Percentiles rank a stretch among this genome's conserved stretches.
Conservation (phyloP, 495 filamentous ascomycete species). For the Talaromyces ruber region DNA sequence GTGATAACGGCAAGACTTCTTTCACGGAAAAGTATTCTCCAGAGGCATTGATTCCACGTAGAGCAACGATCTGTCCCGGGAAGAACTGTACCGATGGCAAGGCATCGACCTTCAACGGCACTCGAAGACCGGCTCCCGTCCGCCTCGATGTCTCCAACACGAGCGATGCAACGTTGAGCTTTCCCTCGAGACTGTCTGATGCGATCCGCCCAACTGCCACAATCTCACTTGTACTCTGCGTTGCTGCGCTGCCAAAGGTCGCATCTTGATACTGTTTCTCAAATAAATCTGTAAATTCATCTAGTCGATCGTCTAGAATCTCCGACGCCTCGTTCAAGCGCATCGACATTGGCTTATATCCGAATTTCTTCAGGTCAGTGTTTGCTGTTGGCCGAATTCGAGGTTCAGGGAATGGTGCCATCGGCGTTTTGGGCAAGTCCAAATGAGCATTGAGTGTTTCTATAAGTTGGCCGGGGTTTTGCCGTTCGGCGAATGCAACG, state of each 20-base stretch:
- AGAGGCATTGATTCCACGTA: conserved; percentile 77
- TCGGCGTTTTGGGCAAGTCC: conserved; percentile 55
- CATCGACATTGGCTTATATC: conserved; percentile 88
- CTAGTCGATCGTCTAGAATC: conserved; percentile 89
- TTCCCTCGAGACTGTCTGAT: conserved; percentile 75
- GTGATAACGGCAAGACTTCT: conserved; percentile 65
- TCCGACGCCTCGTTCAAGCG: conserved; percentile 86
- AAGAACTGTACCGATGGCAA: conserved; percentile 75
- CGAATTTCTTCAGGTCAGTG: conserved; percentile 80
- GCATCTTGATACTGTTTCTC: conserved; percentile 68
- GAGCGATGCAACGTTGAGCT: conserved; percentile 71
- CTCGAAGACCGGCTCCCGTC: conserved; percentile 71
- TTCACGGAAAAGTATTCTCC: conserved; percentile 76
- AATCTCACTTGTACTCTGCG: conserved; percentile 75
- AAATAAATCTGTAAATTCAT: conserved; percentile 68
- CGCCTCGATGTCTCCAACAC: conserved; percentile 81
- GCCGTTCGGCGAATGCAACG: conserved; percentile 60
- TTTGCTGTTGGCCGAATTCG: conserved; percentile 75
- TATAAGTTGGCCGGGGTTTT: conserved; percentile 67
- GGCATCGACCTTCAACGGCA: conserved; percentile 68
- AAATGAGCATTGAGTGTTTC: conserved; percentile 79
- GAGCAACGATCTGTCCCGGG: conserved; percentile 86
- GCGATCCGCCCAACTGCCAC: conserved; percentile 86
- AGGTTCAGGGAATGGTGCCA: conserved; percentile 61
- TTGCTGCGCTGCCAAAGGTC: conserved; percentile 81